phyloP scores from a whole-genome alignment of 257 asterid species.

The Eustoma russellianum region DNA sequence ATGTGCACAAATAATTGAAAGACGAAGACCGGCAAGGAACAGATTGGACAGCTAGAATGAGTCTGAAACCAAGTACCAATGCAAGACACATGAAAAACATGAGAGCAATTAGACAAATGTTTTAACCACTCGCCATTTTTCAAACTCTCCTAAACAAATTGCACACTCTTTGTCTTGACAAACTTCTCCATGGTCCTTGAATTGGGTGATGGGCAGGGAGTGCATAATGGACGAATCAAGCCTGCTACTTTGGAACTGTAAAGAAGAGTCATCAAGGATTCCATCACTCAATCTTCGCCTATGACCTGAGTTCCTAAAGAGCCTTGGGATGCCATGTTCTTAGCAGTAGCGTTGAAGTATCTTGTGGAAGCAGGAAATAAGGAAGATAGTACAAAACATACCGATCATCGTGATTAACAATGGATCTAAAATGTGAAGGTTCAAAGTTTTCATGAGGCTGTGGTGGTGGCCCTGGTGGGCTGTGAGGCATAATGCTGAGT shows the following conservation, averaged over 20 bases:
- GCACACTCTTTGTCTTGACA: slow-evolving; percentile 31
- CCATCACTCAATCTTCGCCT: slow-evolving; percentile 34
- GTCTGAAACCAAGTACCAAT: slow-evolving; percentile 75
- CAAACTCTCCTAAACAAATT: slow-evolving; percentile 68
- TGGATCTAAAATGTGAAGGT: slow-evolving; percentile 48
- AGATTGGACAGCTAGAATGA: slow-evolving; percentile 69
- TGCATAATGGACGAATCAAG: slow-evolving; percentile 40
- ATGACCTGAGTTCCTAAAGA: slow-evolving; percentile 21
- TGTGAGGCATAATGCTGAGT: slow-evolving; percentile 17
- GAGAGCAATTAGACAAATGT: slow-evolving; percentile 49
- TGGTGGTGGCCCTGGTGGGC: slow-evolving; percentile 10
- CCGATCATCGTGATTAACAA: slow-evolving; percentile 33
- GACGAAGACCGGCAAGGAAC: too few relatives aligned
- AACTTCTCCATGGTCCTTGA: slow-evolving; percentile 21
- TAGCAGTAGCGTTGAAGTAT: slow-evolving; percentile 28
- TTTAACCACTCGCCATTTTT: slow-evolving; percentile 61
- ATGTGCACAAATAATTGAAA: too few relatives aligned
- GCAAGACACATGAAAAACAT: slow-evolving; percentile 62
- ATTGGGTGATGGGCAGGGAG: slow-evolving; percentile 54
- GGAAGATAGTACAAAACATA: slow-evolving; percentile 35
- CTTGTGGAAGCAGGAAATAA: slow-evolving; percentile 37
- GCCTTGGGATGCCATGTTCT: slow-evolving; percentile 4
- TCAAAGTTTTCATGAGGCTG: slow-evolving; percentile 14
- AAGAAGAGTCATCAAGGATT: slow-evolving; percentile 31
- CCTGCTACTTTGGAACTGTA: slow-evolving; percentile 43